phyloP scores from a whole-genome alignment of 306 rosid genomes.

The Vachellia collinsii region DNA sequence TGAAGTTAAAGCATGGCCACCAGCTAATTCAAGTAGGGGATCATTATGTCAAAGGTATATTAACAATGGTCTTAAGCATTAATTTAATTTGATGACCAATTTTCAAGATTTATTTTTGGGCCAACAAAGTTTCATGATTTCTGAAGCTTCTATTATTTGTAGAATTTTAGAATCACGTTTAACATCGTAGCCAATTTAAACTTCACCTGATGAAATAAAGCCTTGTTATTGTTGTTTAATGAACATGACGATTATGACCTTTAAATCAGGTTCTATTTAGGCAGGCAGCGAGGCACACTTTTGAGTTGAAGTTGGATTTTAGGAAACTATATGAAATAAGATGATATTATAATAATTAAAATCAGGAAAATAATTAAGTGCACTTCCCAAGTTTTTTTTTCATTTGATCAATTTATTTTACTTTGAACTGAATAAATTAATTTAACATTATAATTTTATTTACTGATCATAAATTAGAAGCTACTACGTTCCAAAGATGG shows the following conservation, averaged over 20 bases:
- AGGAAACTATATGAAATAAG: background rate
- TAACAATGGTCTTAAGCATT: too few species aligned
- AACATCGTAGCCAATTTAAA: too few species aligned
- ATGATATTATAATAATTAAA: background rate
- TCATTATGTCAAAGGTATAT: too few species aligned
- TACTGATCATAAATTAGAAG: background rate
- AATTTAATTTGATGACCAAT: too few species aligned
- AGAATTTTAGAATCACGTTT: background rate
- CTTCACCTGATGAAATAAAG: too few species aligned
- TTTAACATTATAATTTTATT: background rate
- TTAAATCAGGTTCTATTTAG: background rate
- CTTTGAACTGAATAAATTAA: background rate
- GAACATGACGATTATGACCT: background rate
- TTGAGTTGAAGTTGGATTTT: background rate
- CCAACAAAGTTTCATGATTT: background rate
- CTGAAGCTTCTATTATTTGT: background rate
- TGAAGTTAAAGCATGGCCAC: too few species aligned
- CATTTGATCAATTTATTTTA: background rate
- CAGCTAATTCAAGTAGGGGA: too few species aligned
- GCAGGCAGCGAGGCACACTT: background rate
- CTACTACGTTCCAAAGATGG: too few species aligned
- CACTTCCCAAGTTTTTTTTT: background rate
- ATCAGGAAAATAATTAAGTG: background rate
- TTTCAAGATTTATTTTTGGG: too few species aligned
- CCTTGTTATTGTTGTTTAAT: background rate